Conservation (phyloP, 495 filamentous ascomycete genomes). For the Pseudevernia furfuracea region DNA sequence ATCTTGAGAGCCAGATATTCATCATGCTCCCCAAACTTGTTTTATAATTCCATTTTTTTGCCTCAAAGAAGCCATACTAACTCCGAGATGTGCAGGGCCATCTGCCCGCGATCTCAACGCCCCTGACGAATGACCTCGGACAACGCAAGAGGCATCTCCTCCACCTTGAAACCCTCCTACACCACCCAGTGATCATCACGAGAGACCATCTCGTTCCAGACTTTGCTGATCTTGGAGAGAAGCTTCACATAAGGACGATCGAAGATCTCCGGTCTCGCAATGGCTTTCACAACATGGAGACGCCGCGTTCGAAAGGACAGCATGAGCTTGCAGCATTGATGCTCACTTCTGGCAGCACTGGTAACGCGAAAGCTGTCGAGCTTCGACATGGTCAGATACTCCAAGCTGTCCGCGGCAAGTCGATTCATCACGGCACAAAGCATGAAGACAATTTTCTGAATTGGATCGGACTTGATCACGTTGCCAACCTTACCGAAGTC, state of each 20-base stretch:
- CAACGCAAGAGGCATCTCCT: neutral
- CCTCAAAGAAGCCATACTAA: no score
- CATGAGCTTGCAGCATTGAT: slow-evolving; percentile 32
- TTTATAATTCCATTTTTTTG: no score
- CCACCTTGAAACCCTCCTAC: neutral
- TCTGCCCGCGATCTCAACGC: neutral
- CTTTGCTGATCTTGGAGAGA: no score
- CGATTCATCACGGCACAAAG: slow-evolving; percentile 4
- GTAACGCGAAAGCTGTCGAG: slow-evolving; percentile 45
- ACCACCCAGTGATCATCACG: no score
- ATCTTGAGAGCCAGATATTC: no score
- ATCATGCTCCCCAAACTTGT: no score
- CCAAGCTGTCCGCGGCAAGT: slow-evolving; percentile 40
- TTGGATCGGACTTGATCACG: slow-evolving; percentile 50
- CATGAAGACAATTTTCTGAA: slow-evolving; percentile 34
- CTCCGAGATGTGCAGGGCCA: no score
- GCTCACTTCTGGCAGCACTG: slow-evolving; percentile 53
- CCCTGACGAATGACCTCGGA: neutral
- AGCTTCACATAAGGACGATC: no score
- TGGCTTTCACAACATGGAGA: neutral
- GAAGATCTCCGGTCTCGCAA: no score
- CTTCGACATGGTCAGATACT: slow-evolving; percentile 42
- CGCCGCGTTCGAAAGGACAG: no score
- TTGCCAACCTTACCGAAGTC: slow-evolving; percentile 43
- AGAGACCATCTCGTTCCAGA: no score